Base-by-base conservation (phyloP, 495 filamentous ascomycete genomes). In the Bombardia bombarda region DNA sequence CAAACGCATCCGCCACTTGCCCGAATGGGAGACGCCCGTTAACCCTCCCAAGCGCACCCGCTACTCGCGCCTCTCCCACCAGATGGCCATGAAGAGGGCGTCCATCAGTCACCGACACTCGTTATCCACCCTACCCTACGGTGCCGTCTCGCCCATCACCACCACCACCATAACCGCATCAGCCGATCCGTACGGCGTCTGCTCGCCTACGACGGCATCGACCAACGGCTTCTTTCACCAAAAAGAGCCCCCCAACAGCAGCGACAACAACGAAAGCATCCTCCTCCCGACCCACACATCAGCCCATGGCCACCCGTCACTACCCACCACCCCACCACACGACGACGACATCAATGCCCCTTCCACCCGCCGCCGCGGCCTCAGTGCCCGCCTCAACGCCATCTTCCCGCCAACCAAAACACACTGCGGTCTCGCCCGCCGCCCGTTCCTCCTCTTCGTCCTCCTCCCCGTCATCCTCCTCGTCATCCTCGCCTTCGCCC, bases 11-110 rank as follows among this genome's bases (percentile, higher is more conserved):
- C 50, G 43, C 17, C 35, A 66, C 44, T 48, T 62, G 24, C 62
- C 61, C 16, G 62, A 61, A 2, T 69, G 64, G 66, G 64, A 69
- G 41, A 60, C 54, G 3, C 59, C 61, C 16, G 51, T 55, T 18
- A 44, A 57, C 16, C 55, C 62, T 3, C 62, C 66, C 6, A 67
- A 63, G 44, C 58, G 57, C 34, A 26, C 36, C 19, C 38, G 22
- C 17, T 46, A 34, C 23, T 40, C 31, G 22, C 43, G 36, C 43
- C 20, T 30, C 7, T 10, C 42, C 38, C 26, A 28, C 22, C 31
- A 6, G 28, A 22, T 8, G 14, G 33, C 8, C 22, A 16, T 14
- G 17, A 40, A 20, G n/a, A 24, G 20, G 2, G 9, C 44, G 12
- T 7, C 28, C 1, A 26, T 25, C 6, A 23, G 33, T 21, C 20